Conservation (phyloP, 2,329 filamentous ascomycete species). For the Fusarium sp. region DNA sequence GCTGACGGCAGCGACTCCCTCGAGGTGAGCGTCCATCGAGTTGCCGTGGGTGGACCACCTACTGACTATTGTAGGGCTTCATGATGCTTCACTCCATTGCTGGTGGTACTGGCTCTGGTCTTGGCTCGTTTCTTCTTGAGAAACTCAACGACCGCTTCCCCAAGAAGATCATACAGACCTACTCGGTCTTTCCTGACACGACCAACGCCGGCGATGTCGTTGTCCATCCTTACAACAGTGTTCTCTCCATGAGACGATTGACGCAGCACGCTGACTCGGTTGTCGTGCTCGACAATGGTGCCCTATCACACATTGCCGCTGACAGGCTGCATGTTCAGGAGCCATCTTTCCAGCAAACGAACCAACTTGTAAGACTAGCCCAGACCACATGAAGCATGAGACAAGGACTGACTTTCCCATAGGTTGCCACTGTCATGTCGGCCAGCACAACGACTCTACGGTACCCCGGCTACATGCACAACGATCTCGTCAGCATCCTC, state of each 20-base stretch:
- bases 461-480: slow-evolving; percentile 99
- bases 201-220: slow-evolving; percentile 90
- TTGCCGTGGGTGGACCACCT: background rate
- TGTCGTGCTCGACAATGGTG: slow-evolving; percentile 96
- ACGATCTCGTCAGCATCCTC: slow-evolving; percentile 96
- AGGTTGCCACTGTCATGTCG: slow-evolving; percentile 97
- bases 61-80: slow-evolving; percentile 73
- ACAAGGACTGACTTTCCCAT: slow-evolving; percentile 16
- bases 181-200: slow-evolving; percentile 97
- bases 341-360: slow-evolving; percentile 96
- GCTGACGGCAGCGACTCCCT: slow-evolving; percentile 97
- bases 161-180: slow-evolving; percentile 99
- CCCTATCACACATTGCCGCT: slow-evolving; percentile 91
- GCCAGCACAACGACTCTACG: slow-evolving; percentile 95
- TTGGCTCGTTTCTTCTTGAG: slow-evolving; percentile 95
- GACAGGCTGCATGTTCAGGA: slow-evolving; percentile 95
- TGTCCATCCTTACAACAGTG: slow-evolving; percentile 97
- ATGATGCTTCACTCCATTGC: slow-evolving; percentile 99
- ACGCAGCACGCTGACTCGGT: slow-evolving; percentile 98
- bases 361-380: slow-evolving; percentile 78
- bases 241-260: slow-evolving; percentile 89
- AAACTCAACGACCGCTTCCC: slow-evolving; percentile 96
- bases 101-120: slow-evolving; percentile 94
- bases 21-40: slow-evolving; percentile 63
- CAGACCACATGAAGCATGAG: background rate